These are phyloP conservation scores for Sideroxylon spinosum DNA, from an alignment of 179 eudicot genomes.

Conservation along the genomic window DNA sequence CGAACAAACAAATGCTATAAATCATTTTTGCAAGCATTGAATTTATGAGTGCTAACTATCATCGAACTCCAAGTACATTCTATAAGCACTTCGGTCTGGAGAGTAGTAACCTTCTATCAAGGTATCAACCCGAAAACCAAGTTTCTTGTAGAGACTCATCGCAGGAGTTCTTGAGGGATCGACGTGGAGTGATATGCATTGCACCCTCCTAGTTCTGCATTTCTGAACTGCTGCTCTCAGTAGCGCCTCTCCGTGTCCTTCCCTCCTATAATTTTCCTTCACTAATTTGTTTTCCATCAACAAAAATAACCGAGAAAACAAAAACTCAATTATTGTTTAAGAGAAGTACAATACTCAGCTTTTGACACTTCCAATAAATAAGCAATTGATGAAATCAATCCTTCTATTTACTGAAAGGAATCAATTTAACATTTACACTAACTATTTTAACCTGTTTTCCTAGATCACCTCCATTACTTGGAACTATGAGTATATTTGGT, in stretches of 20 bases:
- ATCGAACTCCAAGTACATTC: constrained; percentile 72
- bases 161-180: constrained; percentile 81
- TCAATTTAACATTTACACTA: not conserved
- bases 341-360: not conserved
- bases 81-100: constrained; percentile 65
- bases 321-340: not conserved
- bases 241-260: constrained; percentile 72
- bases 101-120: constrained; percentile 69
- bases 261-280: constrained; percentile 64
- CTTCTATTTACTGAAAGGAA: not conserved
- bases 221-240: constrained; percentile 62
- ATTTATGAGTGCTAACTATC: constrained; percentile 18
- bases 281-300: constrained; percentile 29
- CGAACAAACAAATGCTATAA: not conserved
- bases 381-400: not conserved
- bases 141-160: constrained; percentile 60
- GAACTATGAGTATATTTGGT: not conserved
- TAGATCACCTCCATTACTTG: not conserved
- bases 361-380: not conserved
- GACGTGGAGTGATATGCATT: constrained; percentile 77
- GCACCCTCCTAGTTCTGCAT: constrained; percentile 56
- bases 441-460: not conserved
- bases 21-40: not conserved
- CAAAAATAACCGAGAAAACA: not conserved
- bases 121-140: constrained; percentile 63